Percentiles rank a stretch among this genome's conserved stretches.
These are phyloP conservation scores for Sphaerobolus stellatus DNA, from an alignment of 1,284 basidiomycete species.

Conservation along the genomic window DNA sequence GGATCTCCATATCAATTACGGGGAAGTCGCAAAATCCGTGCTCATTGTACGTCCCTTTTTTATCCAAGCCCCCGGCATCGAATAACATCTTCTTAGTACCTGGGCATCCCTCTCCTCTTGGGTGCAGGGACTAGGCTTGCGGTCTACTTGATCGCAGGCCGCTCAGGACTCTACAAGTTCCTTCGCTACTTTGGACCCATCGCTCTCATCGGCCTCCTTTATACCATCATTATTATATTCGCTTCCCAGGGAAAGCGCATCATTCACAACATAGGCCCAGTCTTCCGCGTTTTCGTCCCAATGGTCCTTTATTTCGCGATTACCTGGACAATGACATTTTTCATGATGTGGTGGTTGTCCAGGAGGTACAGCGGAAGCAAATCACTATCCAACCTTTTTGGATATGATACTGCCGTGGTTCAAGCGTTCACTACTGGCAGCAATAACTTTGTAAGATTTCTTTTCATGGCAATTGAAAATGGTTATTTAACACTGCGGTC, in stretches of 20 bases:
- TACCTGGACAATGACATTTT: slow-evolving; percentile 73
- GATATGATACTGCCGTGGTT: slow-evolving; percentile 70
- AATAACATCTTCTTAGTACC: slow-evolving; percentile 40
- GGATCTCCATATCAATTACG: slow-evolving; percentile 60
- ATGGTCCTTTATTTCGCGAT: slow-evolving; percentile 76
- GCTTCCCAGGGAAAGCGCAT: slow-evolving; percentile 66
- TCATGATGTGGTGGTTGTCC: slow-evolving; percentile 50
- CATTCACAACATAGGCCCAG: slow-evolving; percentile 64
- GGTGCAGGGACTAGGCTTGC: slow-evolving; percentile 68
- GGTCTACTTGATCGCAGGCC: slow-evolving; percentile 50
- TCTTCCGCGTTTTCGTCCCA: slow-evolving; percentile 79
- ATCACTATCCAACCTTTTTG: slow-evolving; percentile 33
- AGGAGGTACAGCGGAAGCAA: slow-evolving; percentile 25
- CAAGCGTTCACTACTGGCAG: slow-evolving; percentile 62
- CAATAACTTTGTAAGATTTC: slow-evolving; percentile 51
- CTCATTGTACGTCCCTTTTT: slow-evolving; percentile 57
- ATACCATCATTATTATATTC: slow-evolving; percentile 77
- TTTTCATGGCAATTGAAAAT: not conserved
- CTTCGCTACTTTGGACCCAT: slow-evolving; percentile 70
- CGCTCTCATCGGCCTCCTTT: slow-evolving; percentile 71
- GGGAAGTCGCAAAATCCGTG: slow-evolving; percentile 71
- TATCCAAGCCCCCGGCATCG: not conserved
- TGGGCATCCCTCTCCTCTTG: slow-evolving; percentile 68
- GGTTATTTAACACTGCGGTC: not conserved
- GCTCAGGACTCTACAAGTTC: slow-evolving; percentile 58